phyloP scores from a whole-genome alignment of 495 filamentous ascomycete species.

The Hypoxylon cercidicola region DNA sequence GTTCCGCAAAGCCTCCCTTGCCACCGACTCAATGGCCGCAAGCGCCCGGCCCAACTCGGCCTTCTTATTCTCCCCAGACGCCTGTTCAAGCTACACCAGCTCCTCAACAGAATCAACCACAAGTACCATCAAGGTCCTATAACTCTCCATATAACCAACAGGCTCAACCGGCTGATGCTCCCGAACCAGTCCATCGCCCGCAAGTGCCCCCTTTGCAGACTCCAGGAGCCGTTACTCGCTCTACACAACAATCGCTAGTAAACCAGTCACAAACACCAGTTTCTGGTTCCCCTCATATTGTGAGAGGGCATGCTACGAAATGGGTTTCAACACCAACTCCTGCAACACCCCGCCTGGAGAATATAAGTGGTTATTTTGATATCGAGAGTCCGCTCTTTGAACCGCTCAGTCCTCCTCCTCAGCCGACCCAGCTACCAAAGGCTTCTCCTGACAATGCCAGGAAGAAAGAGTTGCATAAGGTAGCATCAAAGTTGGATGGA shows the following conservation, averaged over 20 bases:
- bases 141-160: conserved; percentile 56
- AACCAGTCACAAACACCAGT: conserved; percentile 38
- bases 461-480: conserved; percentile 42
- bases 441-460: conserved; percentile 38
- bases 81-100: conserved; percentile 42
- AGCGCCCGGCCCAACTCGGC: conserved; percentile 24
- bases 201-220: conserved; percentile 40
- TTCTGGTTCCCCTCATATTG: conserved; percentile 27
- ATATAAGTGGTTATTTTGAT: conserved; percentile 42
- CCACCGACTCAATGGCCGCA: conserved; percentile 36
- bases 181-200: conserved; percentile 32
- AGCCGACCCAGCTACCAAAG: conserved; percentile 47
- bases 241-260: conserved; percentile 22
- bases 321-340: conserved; percentile 58
- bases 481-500: conserved; percentile 41
- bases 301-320: conserved; percentile 59
- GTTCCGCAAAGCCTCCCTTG: conserved; percentile 35
- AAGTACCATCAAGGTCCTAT: conserved; percentile 46
- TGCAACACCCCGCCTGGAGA: conserved; percentile 55
- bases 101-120: conserved; percentile 44
- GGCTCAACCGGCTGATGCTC: conserved; percentile 44
- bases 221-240: conserved; percentile 31
- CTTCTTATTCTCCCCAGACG: conserved; percentile 42
- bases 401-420: conserved; percentile 58
- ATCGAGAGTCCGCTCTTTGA: conserved; percentile 56